Percentiles rank a stretch among this genome's conserved stretches.
These are phyloP conservation scores for Alternaria sp. DNA, from an alignment of 2,329 filamentous ascomycete genomes.

Conservation along the genomic window DNA sequence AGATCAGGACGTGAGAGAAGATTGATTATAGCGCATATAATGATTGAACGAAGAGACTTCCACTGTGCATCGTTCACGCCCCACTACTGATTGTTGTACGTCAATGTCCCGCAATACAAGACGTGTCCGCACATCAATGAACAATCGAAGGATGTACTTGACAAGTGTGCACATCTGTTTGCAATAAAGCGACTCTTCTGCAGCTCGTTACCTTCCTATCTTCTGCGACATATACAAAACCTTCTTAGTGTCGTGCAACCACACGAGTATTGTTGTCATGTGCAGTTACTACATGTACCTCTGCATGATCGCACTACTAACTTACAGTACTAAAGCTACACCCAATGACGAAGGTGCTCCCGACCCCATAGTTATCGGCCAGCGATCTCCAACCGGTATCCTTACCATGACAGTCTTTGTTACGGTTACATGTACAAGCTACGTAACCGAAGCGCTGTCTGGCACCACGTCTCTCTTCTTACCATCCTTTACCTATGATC, in stretches of 20 bases:
- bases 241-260: not conserved
- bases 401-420: conserved; percentile 1
- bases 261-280: not conserved
- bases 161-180: not conserved
- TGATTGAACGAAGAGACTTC: not conserved
- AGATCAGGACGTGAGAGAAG: conserved; percentile 26
- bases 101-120: not conserved
- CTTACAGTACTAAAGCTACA: not conserved
- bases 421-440: conserved; percentile 2
- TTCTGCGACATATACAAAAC: not conserved
- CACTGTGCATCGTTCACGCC: not conserved
- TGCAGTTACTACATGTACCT: not conserved
- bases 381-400: not conserved
- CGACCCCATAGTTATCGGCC: not conserved
- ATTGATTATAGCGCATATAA: not conserved
- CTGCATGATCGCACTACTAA: not conserved
- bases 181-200: not conserved
- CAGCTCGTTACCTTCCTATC: not conserved
- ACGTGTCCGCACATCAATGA: not conserved
- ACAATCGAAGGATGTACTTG: not conserved
- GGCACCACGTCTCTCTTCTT: not conserved
- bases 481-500: not conserved
- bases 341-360: not conserved
- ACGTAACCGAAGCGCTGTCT: not conserved
- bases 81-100: not conserved